Base-by-base conservation (phyloP, 140 eudicot genomes). In the Flaveria floridana region DNA sequence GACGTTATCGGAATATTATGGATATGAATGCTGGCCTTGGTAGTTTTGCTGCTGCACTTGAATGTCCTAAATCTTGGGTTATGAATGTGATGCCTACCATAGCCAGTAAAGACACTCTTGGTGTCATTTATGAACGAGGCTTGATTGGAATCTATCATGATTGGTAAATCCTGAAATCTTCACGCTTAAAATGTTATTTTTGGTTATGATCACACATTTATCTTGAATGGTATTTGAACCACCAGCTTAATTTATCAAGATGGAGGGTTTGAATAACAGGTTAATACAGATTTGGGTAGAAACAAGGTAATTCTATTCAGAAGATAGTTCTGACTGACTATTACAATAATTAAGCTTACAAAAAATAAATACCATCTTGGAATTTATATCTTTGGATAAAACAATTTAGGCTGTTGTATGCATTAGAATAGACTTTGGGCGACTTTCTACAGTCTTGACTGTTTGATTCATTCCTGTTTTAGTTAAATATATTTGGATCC, bases 41-140 rank as follows among this genome's bases (percentile, higher is more conserved):
- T 80, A 83, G 95, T 81, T 89, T 89, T 72, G 95, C 95, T 46
- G 91, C 91, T 64, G 91, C 86, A 9, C 59, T 89, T 58, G 85
- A 89, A n/a, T 86, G 85, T 70, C 80, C 86, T 3, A 82, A 78
- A 68, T 57, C 80, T 57, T 89, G 95, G 95, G 91, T 89, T 64
- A 89, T 89, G 88, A 89, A 89, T 82, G 96, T 89, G 78, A 74
- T 86, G 82, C 96, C 96, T 30, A 89, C 87, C 19, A 71, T 89
- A 30, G 89, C 89, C 19, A 82, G 83, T 71, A 88, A 68, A 74
- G 89, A 86, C 67, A 89, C 96, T 66, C 81, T 89, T 16, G 92
- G 84, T 41, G 89, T 79, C 13, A 78, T 89, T 34, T 85, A 71
- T 66, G 92, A 89, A 47, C 79, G 92, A 55, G 96, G 96, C 65